Conservation (phyloP, 768 basidiomycete genomes). For the Lanmaoa rubissima region DNA sequence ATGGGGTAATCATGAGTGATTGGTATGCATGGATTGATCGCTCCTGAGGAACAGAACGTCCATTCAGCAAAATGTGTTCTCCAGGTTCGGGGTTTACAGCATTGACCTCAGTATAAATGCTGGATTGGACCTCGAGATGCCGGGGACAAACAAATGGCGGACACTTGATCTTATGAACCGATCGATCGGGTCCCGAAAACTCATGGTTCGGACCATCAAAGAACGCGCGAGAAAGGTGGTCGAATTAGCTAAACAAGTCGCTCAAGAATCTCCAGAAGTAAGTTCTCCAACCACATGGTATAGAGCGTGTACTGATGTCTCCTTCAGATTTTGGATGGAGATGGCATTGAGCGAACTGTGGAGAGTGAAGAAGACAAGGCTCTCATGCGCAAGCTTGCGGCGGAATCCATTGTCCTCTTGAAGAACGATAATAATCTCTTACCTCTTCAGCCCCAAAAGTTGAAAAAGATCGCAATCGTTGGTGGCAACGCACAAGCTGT, state of each 20-base stretch:
- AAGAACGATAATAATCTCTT: constrained; percentile 58
- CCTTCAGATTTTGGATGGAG: constrained; percentile 63
- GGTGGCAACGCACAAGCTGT: constrained; percentile 63
- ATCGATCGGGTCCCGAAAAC: constrained; percentile 57
- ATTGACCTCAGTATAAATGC: constrained; percentile 65
- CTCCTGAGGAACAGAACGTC: background rate
- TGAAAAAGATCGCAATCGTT: constrained; percentile 74
- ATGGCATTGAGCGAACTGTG: constrained; percentile 60
- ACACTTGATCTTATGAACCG: constrained; percentile 65
- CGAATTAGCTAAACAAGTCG: constrained; percentile 67
- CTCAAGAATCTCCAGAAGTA: constrained; percentile 64
- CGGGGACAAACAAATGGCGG: constrained; percentile 74
- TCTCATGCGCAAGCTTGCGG: constrained; percentile 66
- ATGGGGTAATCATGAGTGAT: constrained; percentile 79
- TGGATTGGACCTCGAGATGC: constrained; percentile 82
- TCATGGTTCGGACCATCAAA: constrained; percentile 63
- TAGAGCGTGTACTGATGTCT: background rate
- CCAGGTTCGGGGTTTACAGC: constrained; percentile 71
- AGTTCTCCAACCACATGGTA: background rate
- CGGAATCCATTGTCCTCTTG: constrained; percentile 69
- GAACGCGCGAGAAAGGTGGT: constrained; percentile 65
- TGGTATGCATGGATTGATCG: constrained; percentile 45
- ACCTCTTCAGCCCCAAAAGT: constrained; percentile 35
- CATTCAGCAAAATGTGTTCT: background rate
- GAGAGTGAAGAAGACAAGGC: constrained; percentile 60